A percentile compares a stretch with the other conserved stretches of the same genome.
These are phyloP conservation scores for Botrytis byssoidea DNA, from an alignment of 2,329 filamentous ascomycete species.

Conservation along the genomic window DNA sequence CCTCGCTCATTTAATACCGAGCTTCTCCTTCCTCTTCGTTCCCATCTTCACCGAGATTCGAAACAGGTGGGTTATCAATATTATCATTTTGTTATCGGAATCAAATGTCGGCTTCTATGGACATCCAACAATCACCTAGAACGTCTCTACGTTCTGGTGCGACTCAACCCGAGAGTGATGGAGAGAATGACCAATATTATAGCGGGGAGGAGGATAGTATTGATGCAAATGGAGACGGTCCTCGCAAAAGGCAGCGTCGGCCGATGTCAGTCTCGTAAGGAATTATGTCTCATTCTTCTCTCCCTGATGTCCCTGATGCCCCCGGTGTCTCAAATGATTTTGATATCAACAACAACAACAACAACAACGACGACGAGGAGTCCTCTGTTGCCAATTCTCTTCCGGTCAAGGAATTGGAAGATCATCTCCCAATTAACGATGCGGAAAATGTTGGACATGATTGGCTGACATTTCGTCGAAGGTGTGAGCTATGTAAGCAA, in stretches of 20 bases:
- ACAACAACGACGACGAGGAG: constrained; percentile 14
- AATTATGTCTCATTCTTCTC: constrained; percentile 35
- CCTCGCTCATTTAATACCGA: constrained; percentile 30
- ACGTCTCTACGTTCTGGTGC: constrained; percentile 30
- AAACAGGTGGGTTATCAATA: constrained; percentile 10
- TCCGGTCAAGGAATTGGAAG: constrained; percentile 24
- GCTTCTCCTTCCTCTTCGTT: constrained; percentile 26
- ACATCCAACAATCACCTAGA: constrained; percentile 36
- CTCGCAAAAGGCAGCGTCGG: constrained; percentile 46
- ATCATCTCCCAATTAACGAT: constrained; percentile 21
- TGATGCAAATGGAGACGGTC: constrained; percentile 38
- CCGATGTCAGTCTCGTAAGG: constrained; percentile 51
- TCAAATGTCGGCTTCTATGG: constrained; percentile 30
- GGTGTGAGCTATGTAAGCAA: constrained; percentile 77
- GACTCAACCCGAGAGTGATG: constrained; percentile 38
- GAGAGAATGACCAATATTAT: constrained; percentile 31
- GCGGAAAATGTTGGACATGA: constrained; percentile 27
- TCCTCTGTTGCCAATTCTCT: constrained; percentile 21
- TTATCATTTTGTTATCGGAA: constrained; percentile 1
- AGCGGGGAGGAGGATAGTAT: constrained; percentile 38
- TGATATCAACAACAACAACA: neutral
- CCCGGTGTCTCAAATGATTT: constrained; percentile 14
- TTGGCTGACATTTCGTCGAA: constrained; percentile 43
- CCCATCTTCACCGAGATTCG: constrained; percentile 34
- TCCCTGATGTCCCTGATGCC: constrained; percentile 20